These are phyloP conservation scores for Vigna reflexopilosa DNA, from an alignment of 306 rosid genomes.

Conservation along the genomic window DNA sequence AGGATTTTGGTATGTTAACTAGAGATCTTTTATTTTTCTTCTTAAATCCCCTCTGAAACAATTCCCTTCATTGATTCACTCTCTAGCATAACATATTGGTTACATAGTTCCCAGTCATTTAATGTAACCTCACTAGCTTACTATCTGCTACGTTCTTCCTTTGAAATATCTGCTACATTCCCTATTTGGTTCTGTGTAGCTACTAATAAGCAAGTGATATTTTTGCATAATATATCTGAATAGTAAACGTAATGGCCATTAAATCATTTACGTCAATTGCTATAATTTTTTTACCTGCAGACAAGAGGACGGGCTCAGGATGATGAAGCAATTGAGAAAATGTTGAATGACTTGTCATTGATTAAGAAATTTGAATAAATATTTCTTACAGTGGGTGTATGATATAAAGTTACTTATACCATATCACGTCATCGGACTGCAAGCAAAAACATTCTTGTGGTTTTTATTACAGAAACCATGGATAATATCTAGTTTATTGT, in stretches of 20 bases:
- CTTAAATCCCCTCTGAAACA: not conserved
- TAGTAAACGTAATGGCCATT: not conserved
- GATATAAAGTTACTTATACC: not conserved
- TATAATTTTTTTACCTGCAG: conserved; percentile 46
- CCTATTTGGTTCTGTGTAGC: not conserved
- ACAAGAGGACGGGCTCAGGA: conserved; percentile 92
- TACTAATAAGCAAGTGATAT: conserved; percentile 9
- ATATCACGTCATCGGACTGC: not conserved
- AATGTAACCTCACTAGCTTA: conserved; percentile 7
- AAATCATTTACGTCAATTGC: not conserved
- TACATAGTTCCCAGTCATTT: conserved; percentile 12
- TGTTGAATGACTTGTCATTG: conserved; percentile 83
- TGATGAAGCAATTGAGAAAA: conserved; percentile 93
- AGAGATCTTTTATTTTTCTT: conserved; percentile 4
- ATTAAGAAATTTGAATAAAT: conserved; percentile 87
- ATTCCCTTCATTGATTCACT: conserved; percentile 1
- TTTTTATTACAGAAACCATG: not conserved
- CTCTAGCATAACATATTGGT: not conserved
- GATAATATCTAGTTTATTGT: not conserved
- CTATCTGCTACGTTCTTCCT: not conserved
- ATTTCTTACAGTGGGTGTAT: not conserved
- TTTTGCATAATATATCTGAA: conserved; percentile 16
- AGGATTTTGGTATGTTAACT: not conserved
- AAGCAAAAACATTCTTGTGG: conserved; percentile 20
- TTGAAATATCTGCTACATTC: not conserved